Percentiles rank a stretch among this genome's conserved stretches.
Conservation (phyloP, 2,329 filamentous ascomycete genomes). For the Neurospora sp. region DNA sequence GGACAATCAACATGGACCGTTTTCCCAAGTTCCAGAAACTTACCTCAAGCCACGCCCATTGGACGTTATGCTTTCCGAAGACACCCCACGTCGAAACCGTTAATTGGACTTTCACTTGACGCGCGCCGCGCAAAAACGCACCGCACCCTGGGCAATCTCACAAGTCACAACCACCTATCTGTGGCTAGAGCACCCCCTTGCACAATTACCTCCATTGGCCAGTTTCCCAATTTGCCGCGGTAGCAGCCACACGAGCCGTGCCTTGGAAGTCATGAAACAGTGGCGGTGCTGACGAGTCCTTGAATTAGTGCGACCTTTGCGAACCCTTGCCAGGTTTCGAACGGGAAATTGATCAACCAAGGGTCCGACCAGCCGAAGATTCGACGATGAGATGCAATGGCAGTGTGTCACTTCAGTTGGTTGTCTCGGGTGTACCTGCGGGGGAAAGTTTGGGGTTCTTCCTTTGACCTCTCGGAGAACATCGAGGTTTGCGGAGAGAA, state of each 20-base stretch:
- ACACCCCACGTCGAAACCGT: not conserved
- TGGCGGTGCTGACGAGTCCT: conserved; percentile 16
- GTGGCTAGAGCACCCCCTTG: not conserved
- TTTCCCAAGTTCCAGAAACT: not conserved
- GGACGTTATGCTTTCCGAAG: not conserved
- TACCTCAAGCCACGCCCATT: not conserved
- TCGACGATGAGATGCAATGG: not conserved
- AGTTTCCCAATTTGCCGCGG: not conserved
- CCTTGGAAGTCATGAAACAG: conserved; percentile 13
- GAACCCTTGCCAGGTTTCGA: conserved; percentile 7
- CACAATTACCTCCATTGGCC: not conserved
- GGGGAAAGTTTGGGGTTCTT: not conserved
- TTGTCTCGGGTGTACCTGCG: not conserved
- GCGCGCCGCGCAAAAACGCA: not conserved
- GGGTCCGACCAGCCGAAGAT: not conserved
- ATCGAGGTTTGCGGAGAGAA: not conserved
- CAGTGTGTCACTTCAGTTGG: not conserved
- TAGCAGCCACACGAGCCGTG: not conserved
- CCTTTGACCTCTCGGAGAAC: not conserved
- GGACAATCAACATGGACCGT: not conserved
- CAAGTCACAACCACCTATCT: not conserved
- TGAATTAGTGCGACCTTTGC: not conserved
- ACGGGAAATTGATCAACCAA: conserved; percentile 14
- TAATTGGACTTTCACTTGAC: not conserved
- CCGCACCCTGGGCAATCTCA: not conserved